These are phyloP conservation scores for Komagataella pastoris DNA, from an alignment of 805 yeast genomes.

Conservation along the genomic window DNA sequence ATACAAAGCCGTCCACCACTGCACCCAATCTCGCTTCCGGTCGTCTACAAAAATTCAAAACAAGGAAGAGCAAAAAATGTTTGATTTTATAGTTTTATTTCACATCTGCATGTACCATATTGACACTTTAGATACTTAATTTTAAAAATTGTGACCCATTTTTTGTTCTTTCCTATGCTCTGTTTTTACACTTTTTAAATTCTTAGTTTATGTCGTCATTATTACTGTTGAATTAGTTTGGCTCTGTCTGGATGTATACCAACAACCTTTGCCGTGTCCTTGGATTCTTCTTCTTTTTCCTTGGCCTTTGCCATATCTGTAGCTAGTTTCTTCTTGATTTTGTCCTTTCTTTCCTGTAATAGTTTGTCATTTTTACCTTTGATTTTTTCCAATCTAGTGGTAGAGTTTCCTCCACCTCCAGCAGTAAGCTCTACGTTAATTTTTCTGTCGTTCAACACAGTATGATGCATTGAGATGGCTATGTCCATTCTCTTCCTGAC, in stretches of 20 bases:
- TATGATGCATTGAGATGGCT: constrained; percentile 77
- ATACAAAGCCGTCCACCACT: neutral
- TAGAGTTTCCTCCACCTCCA: constrained; percentile 94
- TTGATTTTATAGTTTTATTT: constrained; percentile 20
- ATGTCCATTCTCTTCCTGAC: constrained; percentile 72
- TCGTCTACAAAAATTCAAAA: constrained; percentile 5
- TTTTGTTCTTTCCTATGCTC: neutral
- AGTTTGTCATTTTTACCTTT: constrained; percentile 68
- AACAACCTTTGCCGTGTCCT: constrained; percentile 10
- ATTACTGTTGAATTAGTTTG: constrained; percentile 22
- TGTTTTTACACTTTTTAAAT: neutral
- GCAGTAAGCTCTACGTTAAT: constrained; percentile 95
- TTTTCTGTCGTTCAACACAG: constrained; percentile 52
- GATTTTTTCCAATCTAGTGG: constrained; percentile 52
- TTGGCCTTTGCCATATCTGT: constrained; percentile 18
- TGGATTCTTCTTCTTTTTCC: neutral
- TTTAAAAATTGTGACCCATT: neutral
- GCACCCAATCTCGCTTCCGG: neutral
- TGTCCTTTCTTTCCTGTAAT: constrained; percentile 51
- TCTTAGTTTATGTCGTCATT: neutral
- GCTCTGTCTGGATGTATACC: constrained; percentile 61
- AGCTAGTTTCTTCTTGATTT: constrained; percentile 32
- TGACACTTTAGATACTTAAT: neutral
- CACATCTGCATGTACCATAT: neutral
- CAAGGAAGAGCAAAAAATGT: constrained; percentile 36